Evolutionary conservation across 306 rosid species (phyloP), one percentile per base, ranked within the genome.

Genomic region (Quercus robur): DNA sequence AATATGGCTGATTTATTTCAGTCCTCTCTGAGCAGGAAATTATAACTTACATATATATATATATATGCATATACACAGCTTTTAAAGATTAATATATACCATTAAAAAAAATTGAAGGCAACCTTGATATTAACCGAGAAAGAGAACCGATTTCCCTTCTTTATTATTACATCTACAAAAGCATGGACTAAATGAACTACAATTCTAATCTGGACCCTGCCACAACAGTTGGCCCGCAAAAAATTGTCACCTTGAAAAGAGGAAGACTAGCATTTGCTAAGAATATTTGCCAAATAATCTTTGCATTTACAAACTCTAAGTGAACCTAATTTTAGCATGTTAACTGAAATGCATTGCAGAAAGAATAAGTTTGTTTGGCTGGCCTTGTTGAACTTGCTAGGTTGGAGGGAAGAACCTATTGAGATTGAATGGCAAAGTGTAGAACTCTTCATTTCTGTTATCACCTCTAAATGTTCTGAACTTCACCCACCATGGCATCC

Each of bases 401-500:
- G 98, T 94, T 4, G 98, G 99, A 51, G 99, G 99, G 78, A 95
- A 95, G 80, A 95, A 95, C 55, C 94, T 84, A 88, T 95, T 95
- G 82, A 95, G 97, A 81, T 95, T 95, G 83, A 95, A 95, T 1
- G 99, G 99, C 82, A 95, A 77, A 21, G 92, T 93, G 59, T 95
- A 95, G 85, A 95, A 95, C 78, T 93, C 99, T 88, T 95, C 99
- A 19, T 95, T 95, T 84, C 98, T 89, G 64, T 90, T 95, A 73
- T 95, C 99, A 80, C 99, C 99, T 87, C 91, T 83, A 25, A 95
- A 95, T 1, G 96, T 86, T 86, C 98, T 85, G 84, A 95, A 95
- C 89, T 93, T 95, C 33, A 89, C 91, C 99, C 99, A 95, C 98
- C 99, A 95, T 4, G 99, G 98, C 99, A 95, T 95, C 23, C 99